Evolutionary conservation across 768 basidiomycete species (phyloP), one percentile per base, ranked within the genome.

Genomic region (Candolleomyces efflorescens): DNA sequence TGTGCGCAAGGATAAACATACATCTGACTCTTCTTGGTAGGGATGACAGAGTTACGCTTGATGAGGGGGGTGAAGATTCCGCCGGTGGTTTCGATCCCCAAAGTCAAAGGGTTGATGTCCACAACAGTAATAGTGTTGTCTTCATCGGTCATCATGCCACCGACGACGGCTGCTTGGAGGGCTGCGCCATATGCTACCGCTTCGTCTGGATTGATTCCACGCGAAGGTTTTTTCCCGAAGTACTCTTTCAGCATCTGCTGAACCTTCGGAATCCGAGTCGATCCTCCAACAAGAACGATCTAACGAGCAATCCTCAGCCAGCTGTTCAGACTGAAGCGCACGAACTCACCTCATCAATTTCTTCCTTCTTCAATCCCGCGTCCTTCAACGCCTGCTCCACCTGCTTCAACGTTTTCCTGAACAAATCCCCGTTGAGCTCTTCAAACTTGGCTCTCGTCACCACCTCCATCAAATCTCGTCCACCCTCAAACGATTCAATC

Each of bases 371-470:
- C 67, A 92, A 80, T 61, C 80, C 80, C 47, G 90, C 86, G 69
- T 92, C 89, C 81, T 87, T 88, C 61, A 91, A 77, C 18, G 91
- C 90, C 73, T 87, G 88, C 71, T 90, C 86, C 60, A 92, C 90
- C 59, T 88, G 89, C 74, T 86, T 86, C 85, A 92, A 85, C 13
- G 90, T 92, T 80, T 86, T 87, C 63, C 83, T 77, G 82, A 92
- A 91, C 24, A 92, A 78, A 65, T 90, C 89, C 72, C 86, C 80
- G 77, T 89, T 91, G 64, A 92, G 78, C 71, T 91, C 88, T 75
- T 92, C 90, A 69, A 92, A 92, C 74, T 90, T 90, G 71, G 88
- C 89, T 49, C 89, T 80, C 18, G 90, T 92, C 52, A 92, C 76
- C 7, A 84, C 86, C 77, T 90, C 89, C 49, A 84, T 83, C 68